Evolutionary conservation across 371 early-diverging fungal genomes (phyloP).

Genomic region (Catenaria anguillulae): DNA sequence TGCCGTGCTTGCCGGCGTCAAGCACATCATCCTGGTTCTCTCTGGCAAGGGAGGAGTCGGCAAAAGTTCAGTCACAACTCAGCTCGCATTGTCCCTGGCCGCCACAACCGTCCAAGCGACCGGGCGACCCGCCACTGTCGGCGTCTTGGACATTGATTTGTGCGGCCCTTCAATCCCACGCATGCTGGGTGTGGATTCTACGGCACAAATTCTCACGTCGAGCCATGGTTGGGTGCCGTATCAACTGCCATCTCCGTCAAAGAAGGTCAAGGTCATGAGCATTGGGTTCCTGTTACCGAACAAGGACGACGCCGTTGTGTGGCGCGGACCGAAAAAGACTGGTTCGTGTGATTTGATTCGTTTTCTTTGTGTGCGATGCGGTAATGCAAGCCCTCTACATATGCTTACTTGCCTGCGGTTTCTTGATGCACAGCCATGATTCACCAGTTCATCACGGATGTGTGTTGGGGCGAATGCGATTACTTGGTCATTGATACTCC

Average conservation of each 20-base stretch:
- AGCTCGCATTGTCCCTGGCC: slow-evolving; percentile 63
- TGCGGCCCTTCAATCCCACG: slow-evolving; percentile 94
- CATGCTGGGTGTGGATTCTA: slow-evolving; percentile 67
- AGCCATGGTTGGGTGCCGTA: slow-evolving; percentile 78
- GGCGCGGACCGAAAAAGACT: slow-evolving; percentile 98
- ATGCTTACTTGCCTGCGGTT: neutral
- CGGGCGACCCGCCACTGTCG: slow-evolving; percentile 34
- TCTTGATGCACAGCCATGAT: slow-evolving; percentile 62
- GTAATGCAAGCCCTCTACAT: neutral
- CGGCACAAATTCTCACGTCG: slow-evolving; percentile 70
- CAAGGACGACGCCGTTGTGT: slow-evolving; percentile 89
- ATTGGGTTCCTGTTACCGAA: slow-evolving; percentile 89
- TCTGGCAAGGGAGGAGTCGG: slow-evolving; percentile 99
- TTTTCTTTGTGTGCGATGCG: neutral
- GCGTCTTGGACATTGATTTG: slow-evolving; percentile 97
- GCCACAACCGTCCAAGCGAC: neutral
- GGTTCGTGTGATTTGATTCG: no score
- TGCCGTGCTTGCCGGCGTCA: slow-evolving; percentile 31
- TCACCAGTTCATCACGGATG: slow-evolving; percentile 92
- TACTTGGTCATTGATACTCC: slow-evolving; percentile 96
- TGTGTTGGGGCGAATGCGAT: slow-evolving; percentile 81
- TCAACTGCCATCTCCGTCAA: slow-evolving; percentile 34
- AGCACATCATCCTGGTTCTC: slow-evolving; percentile 76
- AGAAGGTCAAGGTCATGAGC: slow-evolving; percentile 64
- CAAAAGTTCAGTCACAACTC: slow-evolving; percentile 70